phyloP scores from a whole-genome alignment of 2,329 filamentous ascomycete species.

The Clarireedia hainanense region DNA sequence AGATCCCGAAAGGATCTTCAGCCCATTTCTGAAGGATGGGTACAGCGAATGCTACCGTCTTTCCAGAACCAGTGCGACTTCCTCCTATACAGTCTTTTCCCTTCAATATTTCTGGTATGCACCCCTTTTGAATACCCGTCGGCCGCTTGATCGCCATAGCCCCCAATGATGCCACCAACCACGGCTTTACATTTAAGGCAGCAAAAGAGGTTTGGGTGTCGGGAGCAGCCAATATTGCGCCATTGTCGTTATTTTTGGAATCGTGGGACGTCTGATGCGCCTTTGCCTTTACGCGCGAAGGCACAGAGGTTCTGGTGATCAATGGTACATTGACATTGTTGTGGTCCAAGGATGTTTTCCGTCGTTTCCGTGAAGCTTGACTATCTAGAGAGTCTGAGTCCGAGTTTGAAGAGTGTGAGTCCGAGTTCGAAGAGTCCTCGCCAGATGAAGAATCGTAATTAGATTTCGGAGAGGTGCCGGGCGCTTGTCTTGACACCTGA shows the following conservation, averaged over 20 bases:
- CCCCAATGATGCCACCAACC: slow-evolving; percentile 75
- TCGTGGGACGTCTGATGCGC: not conserved
- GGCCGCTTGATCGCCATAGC: slow-evolving; percentile 78
- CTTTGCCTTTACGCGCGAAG: slow-evolving; percentile 25
- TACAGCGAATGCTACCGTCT: slow-evolving; percentile 91
- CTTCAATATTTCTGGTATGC: slow-evolving; percentile 86
- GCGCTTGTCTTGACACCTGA: slow-evolving; percentile 5
- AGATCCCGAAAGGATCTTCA: slow-evolving; percentile 85
- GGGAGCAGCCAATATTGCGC: slow-evolving; percentile 40
- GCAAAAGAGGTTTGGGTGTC: slow-evolving; percentile 60
- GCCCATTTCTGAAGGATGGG: slow-evolving; percentile 93
- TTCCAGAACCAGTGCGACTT: slow-evolving; percentile 90
- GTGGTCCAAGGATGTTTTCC: slow-evolving; percentile 19
- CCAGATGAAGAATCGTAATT: slow-evolving; percentile 5
- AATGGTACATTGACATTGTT: slow-evolving; percentile 14
- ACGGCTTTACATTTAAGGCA: slow-evolving; percentile 67
- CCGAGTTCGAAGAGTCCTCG: not conserved
- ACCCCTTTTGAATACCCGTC: slow-evolving; percentile 86
- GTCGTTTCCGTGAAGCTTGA: slow-evolving; percentile 26
- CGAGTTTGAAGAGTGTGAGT: slow-evolving; percentile 1
- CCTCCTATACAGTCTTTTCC: slow-evolving; percentile 93
- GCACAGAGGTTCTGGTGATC: slow-evolving; percentile 18
- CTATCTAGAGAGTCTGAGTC: slow-evolving; percentile 29
- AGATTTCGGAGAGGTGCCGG: not conserved
- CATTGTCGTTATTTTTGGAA: slow-evolving; percentile 7